Base-by-base conservation (phyloP, 768 basidiomycete species). In the Clitopilus passeckerianus region DNA sequence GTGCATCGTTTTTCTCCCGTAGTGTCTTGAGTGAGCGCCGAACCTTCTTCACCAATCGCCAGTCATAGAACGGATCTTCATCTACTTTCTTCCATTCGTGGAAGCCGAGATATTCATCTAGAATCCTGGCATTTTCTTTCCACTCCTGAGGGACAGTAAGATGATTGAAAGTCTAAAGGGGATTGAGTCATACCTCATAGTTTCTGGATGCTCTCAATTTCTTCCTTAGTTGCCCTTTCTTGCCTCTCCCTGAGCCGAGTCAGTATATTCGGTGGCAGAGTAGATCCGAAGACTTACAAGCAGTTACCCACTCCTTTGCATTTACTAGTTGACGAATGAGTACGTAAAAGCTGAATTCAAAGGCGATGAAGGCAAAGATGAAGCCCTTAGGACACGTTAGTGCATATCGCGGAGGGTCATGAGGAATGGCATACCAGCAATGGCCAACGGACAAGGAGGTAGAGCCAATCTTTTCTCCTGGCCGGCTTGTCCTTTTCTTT, bases 11-110 rank as follows among this genome's bases (percentile, higher is more conserved):
- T 64, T 82, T 86, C 62, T 86, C 84, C 63, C 95, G 78, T 27
- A 94, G 71, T 22, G 76, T 81, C 60, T 75, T 83, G 56, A 98
- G 74, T 0, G 93, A 95, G 34, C 83, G 80, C 63, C 82, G 82
- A 24, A 96, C 89, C 80, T 90, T 92, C 61, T 82, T 79, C 18
- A 96, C 86, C 57, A 98, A 80, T 62, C 86, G 85, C 84, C 90
- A 95, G 66, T 98, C 97, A 69, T 95, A 98, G 64, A 89, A 97
- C 1, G 86, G 76, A 71, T 96, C 93, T 65, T 95, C 91, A 52
- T 96, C 91, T 10, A 85, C 71, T 56, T 77, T 80, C 71, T 98
- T 98, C 97, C 97, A 99, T 57, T 87, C 85, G 58, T 93, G 81
- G 66, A 97, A 96, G 6, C 87, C 80, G 24, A 98, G 77, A 75